phyloP scores from a whole-genome alignment of 2,329 filamentous ascomycete species.

The Stemphylium lycopersici region DNA sequence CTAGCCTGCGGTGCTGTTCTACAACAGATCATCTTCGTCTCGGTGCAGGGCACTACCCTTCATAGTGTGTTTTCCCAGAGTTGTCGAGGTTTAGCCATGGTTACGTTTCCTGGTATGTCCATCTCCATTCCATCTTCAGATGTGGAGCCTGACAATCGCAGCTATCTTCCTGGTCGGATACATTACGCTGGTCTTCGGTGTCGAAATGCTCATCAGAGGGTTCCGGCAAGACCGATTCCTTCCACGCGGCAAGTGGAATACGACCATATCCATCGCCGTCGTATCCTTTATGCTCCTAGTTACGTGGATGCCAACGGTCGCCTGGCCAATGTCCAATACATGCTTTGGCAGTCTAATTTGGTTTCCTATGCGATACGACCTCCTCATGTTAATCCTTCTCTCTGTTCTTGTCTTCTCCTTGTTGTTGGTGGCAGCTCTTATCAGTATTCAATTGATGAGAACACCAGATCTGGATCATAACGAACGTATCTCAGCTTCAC shows the following conservation, averaged over 20 bases:
- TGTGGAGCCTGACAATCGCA: constrained; percentile 42
- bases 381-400: constrained; percentile 62
- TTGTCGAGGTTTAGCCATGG: constrained; percentile 45
- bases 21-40: constrained; percentile 48
- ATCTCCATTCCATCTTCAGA: neutral
- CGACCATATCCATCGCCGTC: constrained; percentile 61
- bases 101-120: constrained; percentile 48
- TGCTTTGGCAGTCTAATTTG: constrained; percentile 73
- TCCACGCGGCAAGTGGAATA: constrained; percentile 64
- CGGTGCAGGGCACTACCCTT: constrained; percentile 48
- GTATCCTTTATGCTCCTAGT: constrained; percentile 60
- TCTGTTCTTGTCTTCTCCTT: constrained; percentile 59
- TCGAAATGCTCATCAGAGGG: constrained; percentile 66
- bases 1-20: constrained; percentile 46
- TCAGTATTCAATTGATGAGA: constrained; percentile 64
- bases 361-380: constrained; percentile 68
- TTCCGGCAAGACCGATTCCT: constrained; percentile 63
- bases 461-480: constrained; percentile 62
- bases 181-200: constrained; percentile 68
- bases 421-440: constrained; percentile 57
- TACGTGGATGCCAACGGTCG: constrained; percentile 65
- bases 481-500: constrained; percentile 68
- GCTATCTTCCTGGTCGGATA: constrained; percentile 71
- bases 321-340: constrained; percentile 61
- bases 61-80: constrained; percentile 45